A percentile compares a stretch with the other conserved stretches of the same genome.
phyloP scores from a whole-genome alignment of 1,284 basidiomycete species.

The Ustilago cynodontis region DNA sequence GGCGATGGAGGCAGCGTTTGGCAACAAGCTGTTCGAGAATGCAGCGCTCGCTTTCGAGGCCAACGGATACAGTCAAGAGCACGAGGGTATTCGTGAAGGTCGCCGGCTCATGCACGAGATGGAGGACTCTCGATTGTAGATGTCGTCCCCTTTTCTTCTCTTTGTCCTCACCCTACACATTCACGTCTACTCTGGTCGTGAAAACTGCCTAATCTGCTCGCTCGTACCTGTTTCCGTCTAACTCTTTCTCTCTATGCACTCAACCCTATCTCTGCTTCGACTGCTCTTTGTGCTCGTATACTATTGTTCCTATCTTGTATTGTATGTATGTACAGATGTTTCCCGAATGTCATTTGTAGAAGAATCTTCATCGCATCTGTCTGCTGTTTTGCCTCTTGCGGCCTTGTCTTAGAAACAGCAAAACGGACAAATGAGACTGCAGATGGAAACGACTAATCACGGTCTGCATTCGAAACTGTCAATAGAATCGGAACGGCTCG shows the following conservation, averaged over 20 bases:
- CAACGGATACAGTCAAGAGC: constrained; percentile 49
- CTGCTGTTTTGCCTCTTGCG: neutral
- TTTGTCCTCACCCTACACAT: neutral
- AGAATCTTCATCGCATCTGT: neutral
- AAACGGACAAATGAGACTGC: neutral
- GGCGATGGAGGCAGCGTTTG: constrained; percentile 78
- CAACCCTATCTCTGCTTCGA: neutral
- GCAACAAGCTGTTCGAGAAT: constrained; percentile 57
- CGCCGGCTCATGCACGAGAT: constrained; percentile 55
- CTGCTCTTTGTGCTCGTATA: neutral
- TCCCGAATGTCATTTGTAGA: neutral
- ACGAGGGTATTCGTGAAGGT: constrained; percentile 60
- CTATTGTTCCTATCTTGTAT: neutral
- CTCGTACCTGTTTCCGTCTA: neutral
- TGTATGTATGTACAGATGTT: neutral
- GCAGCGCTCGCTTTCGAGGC: constrained; percentile 52
- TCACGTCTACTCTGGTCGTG: neutral
- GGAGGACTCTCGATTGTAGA: constrained; percentile 42
- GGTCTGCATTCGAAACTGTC: neutral
- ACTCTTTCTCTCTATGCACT: neutral
- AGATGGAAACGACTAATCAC: neutral
- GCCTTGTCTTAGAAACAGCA: neutral
- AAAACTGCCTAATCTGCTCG: neutral
- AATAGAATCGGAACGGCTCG: neutral
- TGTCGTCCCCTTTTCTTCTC: neutral